Percentiles rank a stretch among this genome's conserved stretches.
phyloP scores from a whole-genome alignment of 805 yeast species.

The Sungouiella thailandica region DNA sequence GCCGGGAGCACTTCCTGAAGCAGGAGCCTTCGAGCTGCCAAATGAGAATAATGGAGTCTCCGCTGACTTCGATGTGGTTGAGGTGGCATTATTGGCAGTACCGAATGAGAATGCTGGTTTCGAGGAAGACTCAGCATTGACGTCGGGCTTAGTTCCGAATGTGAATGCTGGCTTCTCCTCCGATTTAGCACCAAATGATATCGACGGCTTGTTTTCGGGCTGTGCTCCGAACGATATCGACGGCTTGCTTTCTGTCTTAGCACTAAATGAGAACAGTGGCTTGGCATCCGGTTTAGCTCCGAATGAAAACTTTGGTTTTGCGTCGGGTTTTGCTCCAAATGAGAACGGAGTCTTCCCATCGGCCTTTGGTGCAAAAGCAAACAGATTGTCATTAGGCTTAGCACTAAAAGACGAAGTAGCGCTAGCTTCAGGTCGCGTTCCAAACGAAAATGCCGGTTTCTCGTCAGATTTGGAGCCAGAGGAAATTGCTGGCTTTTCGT shows the following conservation, averaged over 20 bases:
- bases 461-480: not conserved
- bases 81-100: not conserved
- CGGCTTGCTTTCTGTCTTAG: constrained; percentile 2
- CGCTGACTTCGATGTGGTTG: not conserved
- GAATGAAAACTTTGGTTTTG: constrained; percentile 2
- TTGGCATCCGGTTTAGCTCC: constrained; percentile 1
- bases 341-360: not conserved
- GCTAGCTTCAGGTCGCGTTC: not conserved
- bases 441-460: constrained; percentile 1
- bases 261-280: constrained; percentile 2
- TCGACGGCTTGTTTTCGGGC: not conserved
- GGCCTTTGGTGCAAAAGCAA: constrained; percentile 1
- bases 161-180: constrained; percentile 1
- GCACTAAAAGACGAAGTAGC: not conserved
- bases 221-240: constrained; percentile 1
- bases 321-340: not conserved
- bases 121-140: no score
- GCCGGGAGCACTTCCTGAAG: no score
- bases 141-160: constrained; percentile 3
- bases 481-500: not conserved
- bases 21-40: no score
- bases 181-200: not conserved
- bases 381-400: not conserved
- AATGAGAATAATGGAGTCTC: not conserved
- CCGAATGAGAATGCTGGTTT: not conserved